These are phyloP conservation scores for Thelonectria discophora DNA, from an alignment of 2,329 filamentous ascomycete genomes.

Conservation along the genomic window DNA sequence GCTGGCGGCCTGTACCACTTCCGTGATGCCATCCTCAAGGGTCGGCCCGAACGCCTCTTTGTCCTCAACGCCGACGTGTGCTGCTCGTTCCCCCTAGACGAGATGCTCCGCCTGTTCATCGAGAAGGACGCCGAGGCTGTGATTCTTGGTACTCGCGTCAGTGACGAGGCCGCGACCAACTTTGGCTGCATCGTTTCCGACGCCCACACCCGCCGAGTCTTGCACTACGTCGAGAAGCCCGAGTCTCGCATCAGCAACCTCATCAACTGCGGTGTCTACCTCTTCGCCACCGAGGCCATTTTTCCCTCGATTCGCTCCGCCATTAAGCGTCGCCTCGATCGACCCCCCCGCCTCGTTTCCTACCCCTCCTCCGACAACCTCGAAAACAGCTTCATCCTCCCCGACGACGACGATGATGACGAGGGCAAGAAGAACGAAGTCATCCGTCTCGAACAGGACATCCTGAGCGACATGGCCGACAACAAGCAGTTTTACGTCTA, in stretches of 20 bases:
- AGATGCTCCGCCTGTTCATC: conserved; percentile 94
- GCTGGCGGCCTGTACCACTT: conserved; percentile 98
- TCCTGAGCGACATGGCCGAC: conserved; percentile 92
- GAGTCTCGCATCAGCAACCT: conserved; percentile 97
- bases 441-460: conserved; percentile 95
- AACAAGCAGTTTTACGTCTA: conserved; percentile 98
- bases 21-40: conserved; percentile 97
- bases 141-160: conserved; percentile 91
- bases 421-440: conserved; percentile 85
- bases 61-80: conserved; percentile 98
- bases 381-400: conserved; percentile 67
- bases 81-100: conserved; percentile 94
- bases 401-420: conserved; percentile 68
- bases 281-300: conserved; percentile 94
- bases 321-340: conserved; percentile 94
- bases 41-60: conserved; percentile 92
- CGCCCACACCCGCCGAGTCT: conserved; percentile 89
- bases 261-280: conserved; percentile 99
- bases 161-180: conserved; percentile 90
- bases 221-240: conserved; percentile 99
- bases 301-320: conserved; percentile 94
- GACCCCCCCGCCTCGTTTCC: conserved; percentile 83
- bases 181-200: conserved; percentile 99
- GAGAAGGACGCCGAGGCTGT: conserved; percentile 97
- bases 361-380: conserved; percentile 97